Conservation (phyloP, 306 rosid species). For the Phaseolus lunatus region DNA sequence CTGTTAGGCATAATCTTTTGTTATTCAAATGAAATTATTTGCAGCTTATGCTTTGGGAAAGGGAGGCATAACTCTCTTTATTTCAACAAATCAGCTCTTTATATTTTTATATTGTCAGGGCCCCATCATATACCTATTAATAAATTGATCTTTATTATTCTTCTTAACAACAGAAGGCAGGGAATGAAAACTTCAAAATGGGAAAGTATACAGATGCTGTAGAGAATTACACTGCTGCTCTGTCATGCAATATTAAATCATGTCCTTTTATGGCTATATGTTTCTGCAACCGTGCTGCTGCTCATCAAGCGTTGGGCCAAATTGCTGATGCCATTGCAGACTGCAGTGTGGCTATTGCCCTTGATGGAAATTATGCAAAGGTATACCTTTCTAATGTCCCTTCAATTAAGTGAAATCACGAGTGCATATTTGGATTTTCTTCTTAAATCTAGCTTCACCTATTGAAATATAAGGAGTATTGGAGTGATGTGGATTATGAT, state of each 20-base stretch:
- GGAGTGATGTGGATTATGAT: constrained; percentile 28
- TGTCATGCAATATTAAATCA: constrained; percentile 72
- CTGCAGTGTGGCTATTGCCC: constrained; percentile 90
- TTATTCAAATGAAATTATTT: too few species aligned
- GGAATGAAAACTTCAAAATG: constrained; percentile 77
- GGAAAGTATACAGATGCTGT: constrained; percentile 77
- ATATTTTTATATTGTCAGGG: not conserved
- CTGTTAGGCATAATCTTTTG: too few species aligned
- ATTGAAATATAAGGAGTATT: constrained; percentile 4
- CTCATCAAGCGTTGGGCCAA: constrained; percentile 89
- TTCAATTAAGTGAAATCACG: constrained; percentile 33
- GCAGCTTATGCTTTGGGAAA: not conserved
- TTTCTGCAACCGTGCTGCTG: constrained; percentile 96
- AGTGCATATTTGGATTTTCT: constrained; percentile 29
- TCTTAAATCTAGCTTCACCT: constrained; percentile 28
- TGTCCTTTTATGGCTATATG: constrained; percentile 87
- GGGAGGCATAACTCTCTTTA: too few species aligned
- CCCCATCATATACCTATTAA: not conserved
- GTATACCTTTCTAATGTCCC: constrained; percentile 53
- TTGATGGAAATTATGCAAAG: constrained; percentile 83
- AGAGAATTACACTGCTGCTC: constrained; percentile 81
- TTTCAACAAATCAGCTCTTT: not conserved
- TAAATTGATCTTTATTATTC: constrained; percentile 33
- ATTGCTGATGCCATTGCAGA: constrained; percentile 92
- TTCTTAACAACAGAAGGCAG: constrained; percentile 69